Percentiles rank a stretch among this genome's conserved stretches.
phyloP scores from a whole-genome alignment of 768 basidiomycete species.

The Leucocoprinus leucothites region DNA sequence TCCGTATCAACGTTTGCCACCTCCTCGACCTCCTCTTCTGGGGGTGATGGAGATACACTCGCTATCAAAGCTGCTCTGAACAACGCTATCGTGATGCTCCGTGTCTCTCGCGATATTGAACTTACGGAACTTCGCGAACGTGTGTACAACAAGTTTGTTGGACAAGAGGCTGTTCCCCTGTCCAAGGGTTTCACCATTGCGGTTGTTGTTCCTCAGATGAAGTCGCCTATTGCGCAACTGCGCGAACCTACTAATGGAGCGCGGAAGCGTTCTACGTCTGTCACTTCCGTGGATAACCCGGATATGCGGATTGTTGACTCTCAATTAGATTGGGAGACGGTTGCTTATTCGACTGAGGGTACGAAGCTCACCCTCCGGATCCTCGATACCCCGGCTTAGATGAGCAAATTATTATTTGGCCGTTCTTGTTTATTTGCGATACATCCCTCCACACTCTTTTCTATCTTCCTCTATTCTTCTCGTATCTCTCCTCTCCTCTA shows the following conservation, averaged over 20 bases:
- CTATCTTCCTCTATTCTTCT: no score
- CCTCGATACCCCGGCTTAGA: conserved; percentile 31
- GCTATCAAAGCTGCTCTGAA: conserved; percentile 65
- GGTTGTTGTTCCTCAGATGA: conserved; percentile 33
- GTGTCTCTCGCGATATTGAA: conserved; percentile 42
- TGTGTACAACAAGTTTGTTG: conserved; percentile 65
- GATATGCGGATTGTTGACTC: conserved; percentile 48
- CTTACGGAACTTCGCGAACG: conserved; percentile 53
- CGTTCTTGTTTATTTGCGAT: background rate
- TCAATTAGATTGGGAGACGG: conserved; percentile 60
- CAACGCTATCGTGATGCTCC: conserved; percentile 61
- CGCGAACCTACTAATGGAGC: conserved; percentile 4
- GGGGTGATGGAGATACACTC: conserved; percentile 29
- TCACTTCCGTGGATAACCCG: conserved; percentile 27
- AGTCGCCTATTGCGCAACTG: conserved; percentile 8
- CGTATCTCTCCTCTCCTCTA: no score
- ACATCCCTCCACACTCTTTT: no score
- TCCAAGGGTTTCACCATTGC: conserved; percentile 54
- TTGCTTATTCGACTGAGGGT: conserved; percentile 38
- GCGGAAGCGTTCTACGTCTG: conserved; percentile 29
- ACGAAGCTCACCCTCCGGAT: conserved; percentile 59
- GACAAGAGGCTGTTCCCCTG: conserved; percentile 54
- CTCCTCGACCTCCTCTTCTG: conserved; percentile 21
- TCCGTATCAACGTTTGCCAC: conserved; percentile 26
- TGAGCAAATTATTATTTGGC: background rate